Evolutionary conservation across 1,284 basidiomycete genomes (phyloP), one percentile per base, ranked within the genome.

Genomic region (Porogramme epimiltina): DNA sequence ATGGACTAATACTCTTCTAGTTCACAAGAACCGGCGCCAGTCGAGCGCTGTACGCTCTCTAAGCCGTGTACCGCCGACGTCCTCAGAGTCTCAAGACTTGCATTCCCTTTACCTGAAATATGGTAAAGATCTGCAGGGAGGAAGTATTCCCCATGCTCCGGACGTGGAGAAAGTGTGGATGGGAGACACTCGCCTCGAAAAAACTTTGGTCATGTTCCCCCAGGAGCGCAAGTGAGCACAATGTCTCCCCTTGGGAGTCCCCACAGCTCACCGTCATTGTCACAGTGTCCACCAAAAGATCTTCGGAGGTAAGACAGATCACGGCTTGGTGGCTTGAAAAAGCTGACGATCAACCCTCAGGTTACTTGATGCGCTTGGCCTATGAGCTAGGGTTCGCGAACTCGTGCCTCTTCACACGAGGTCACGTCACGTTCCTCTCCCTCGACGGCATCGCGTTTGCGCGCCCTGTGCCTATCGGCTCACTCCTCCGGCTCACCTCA

Each of bases 401-500:
- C 61, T 78, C 87, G 1, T 81, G 80, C 37, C 70, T 91, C 51
- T 91, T 91, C 66, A 85, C 87, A 5, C 80, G 80, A 20, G 78
- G 80, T 2, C 82, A 80, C 2, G 77, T 91, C 51, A 80, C 80
- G 9, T 93, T 93, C 72, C 73, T 90, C 33, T 85, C 89, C 2
- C 78, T 92, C 10, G 90, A 93, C 65, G 82, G 83, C 45, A 91
- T 93, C 65, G 82, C 83, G 2, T 93, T 93, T 72, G 77, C 81
- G 42, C 78, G 82, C n/a, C 89, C 90, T 0, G 90, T 93, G 0
- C 86, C 89, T 2, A 91, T 93, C 46, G 91, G 90, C 4, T 90
- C 86, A 0, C 86, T 92, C 45, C 78, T 93, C 9, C 80, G 85
- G 9, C 75, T 93, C 37, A 82, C 81, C 2, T 88, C 88, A 1